A percentile compares a stretch with the other conserved stretches of the same genome.
phyloP scores from a whole-genome alignment of 257 asterid genomes.

The Nicotiana otophora region DNA sequence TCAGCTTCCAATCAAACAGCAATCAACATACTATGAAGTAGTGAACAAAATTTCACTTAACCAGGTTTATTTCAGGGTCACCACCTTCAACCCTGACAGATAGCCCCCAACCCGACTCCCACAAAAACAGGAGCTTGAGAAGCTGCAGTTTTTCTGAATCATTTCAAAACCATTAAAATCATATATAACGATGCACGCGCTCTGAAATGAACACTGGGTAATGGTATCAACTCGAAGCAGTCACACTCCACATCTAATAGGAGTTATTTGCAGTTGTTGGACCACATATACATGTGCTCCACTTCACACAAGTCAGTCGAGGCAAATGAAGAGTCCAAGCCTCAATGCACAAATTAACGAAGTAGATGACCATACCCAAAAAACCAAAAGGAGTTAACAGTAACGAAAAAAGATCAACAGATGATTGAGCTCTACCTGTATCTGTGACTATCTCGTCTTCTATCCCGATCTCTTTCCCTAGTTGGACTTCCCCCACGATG shows the following conservation, averaged over 20 bases:
- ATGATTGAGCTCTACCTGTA: constrained; percentile 44
- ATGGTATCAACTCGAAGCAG: neutral
- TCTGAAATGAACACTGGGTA: neutral
- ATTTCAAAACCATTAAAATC: neutral
- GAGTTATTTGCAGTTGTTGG: neutral
- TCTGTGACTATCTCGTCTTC: constrained; percentile 80
- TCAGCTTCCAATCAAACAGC: constrained; percentile 51
- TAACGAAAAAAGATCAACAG: neutral
- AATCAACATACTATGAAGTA: neutral
- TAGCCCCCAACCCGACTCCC: neutral
- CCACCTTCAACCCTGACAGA: neutral
- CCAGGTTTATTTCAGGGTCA: neutral
- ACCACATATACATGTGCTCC: neutral
- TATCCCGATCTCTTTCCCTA: constrained; percentile 83
- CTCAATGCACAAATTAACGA: neutral
- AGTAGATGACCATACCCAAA: too few species aligned
- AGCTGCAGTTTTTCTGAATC: neutral
- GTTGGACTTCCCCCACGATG: constrained; percentile 66
- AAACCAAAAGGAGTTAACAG: too few species aligned
- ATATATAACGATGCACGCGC: neutral
- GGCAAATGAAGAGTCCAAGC: neutral
- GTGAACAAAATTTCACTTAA: neutral
- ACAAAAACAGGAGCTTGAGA: neutral
- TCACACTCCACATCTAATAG: neutral
- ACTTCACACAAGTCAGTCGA: neutral